Percentiles rank a stretch among this genome's conserved stretches.
Evolutionary conservation across 1,284 basidiomycete species (phyloP).

Genomic region (Boletus sp.): DNA sequence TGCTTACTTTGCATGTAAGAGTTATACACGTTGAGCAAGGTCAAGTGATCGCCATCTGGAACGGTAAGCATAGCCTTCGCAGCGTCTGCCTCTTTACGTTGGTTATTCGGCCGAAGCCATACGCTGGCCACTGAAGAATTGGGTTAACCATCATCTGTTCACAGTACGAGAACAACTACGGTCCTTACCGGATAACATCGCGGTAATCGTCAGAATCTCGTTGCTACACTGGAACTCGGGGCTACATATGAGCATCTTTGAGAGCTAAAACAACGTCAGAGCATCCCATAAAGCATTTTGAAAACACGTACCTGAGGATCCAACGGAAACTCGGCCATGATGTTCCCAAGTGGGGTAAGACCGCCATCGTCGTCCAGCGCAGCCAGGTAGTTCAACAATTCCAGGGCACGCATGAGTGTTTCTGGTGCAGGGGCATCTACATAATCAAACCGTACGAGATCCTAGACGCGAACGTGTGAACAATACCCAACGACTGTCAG

Average conservation of each 20-base stretch:
- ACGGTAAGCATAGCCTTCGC: constrained; percentile 89
- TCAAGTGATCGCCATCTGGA: constrained; percentile 95
- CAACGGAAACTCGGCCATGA: constrained; percentile 98
- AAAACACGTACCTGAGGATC: constrained; percentile 81
- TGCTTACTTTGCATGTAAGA: constrained; percentile 79
- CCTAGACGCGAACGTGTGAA: constrained; percentile 39
- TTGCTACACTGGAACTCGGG: constrained; percentile 96
- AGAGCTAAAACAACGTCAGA: constrained; percentile 46
- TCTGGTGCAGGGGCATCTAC: constrained; percentile 97
- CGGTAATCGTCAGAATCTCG: constrained; percentile 91
- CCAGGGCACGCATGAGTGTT: constrained; percentile 96
- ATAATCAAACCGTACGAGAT: constrained; percentile 91
- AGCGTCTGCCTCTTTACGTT: constrained; percentile 85
- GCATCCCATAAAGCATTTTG: background rate
- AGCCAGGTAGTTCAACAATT: constrained; percentile 88
- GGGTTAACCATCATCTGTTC: constrained; percentile 5
- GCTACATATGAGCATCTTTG: constrained; percentile 92
- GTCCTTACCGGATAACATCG: constrained; percentile 85
- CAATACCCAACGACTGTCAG: constrained; percentile 1
- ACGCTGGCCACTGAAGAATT: constrained; percentile 76
- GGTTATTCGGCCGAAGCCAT: constrained; percentile 87
- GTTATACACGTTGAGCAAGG: constrained; percentile 94
- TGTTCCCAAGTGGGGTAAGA: constrained; percentile 80
- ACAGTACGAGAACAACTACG: background rate
- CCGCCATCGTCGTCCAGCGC: constrained; percentile 95